Conservation (phyloP, 495 filamentous ascomycete species). For the Neurospora sp. region DNA sequence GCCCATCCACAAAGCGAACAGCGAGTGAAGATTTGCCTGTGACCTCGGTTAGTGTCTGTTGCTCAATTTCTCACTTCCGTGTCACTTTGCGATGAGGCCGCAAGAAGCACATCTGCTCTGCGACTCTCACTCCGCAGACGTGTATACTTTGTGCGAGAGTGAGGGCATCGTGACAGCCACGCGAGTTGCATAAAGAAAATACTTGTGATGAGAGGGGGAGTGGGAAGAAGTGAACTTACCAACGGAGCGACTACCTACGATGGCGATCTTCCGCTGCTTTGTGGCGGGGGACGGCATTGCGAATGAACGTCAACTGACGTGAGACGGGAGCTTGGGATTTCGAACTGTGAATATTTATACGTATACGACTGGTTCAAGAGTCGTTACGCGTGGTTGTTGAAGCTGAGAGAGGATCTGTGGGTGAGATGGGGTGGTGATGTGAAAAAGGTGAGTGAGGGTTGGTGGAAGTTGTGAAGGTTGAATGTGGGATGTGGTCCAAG, state of each 20-base stretch:
- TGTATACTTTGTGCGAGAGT: background rate
- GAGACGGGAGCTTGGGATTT: background rate
- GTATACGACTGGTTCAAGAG: background rate
- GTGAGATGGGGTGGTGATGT: background rate
- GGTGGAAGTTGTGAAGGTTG: background rate
- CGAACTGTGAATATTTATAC: background rate
- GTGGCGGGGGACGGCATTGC: constrained; percentile 63
- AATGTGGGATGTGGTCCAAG: background rate
- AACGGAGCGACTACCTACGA: constrained; percentile 94
- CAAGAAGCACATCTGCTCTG: background rate
- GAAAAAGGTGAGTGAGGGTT: background rate
- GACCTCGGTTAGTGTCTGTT: background rate
- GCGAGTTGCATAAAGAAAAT: background rate
- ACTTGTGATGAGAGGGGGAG: background rate
- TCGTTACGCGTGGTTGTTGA: background rate
- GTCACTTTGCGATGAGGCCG: background rate
- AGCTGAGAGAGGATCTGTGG: background rate
- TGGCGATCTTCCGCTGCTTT: constrained; percentile 96
- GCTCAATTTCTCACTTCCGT: background rate
- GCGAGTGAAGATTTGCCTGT: constrained; percentile 96
- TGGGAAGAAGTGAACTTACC: constrained; percentile 47
- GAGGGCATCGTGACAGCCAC: background rate
- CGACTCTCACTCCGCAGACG: background rate
- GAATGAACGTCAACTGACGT: background rate
- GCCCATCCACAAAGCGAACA: constrained; percentile 93